phyloP scores from a whole-genome alignment of 2,329 filamentous ascomycete genomes.

The Trichophyton rubrum region DNA sequence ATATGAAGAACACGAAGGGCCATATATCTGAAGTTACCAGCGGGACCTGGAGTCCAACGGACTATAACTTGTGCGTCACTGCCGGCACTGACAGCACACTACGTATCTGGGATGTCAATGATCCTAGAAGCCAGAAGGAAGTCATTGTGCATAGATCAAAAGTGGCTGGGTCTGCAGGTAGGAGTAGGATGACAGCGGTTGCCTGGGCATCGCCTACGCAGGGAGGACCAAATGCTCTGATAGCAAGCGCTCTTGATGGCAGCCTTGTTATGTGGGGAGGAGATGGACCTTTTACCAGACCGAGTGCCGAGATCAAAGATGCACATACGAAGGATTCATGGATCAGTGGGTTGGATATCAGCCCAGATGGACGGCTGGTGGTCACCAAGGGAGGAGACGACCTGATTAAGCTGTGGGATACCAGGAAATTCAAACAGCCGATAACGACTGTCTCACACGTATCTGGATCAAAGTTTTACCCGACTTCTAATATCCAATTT shows the following conservation, averaged over 20 bases:
- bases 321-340: constrained; percentile 75
- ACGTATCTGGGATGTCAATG: constrained; percentile 93
- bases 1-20: constrained; percentile 96
- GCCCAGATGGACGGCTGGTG: constrained; percentile 76
- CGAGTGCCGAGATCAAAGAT: constrained; percentile 67
- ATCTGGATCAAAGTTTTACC: constrained; percentile 72
- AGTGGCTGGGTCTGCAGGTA: constrained; percentile 72
- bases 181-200: constrained; percentile 87
- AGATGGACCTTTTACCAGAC: constrained; percentile 71
- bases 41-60: constrained; percentile 79
- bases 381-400: constrained; percentile 86
- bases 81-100: constrained; percentile 91
- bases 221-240: constrained; percentile 65
- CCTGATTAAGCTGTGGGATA: constrained; percentile 93
- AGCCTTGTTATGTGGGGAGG: constrained; percentile 86
- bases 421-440: constrained; percentile 83
- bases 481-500: constrained; percentile 79
- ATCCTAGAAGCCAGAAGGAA: constrained; percentile 77
- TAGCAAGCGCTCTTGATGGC: constrained; percentile 76
- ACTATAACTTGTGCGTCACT: constrained; percentile 75
- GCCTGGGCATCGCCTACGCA: constrained; percentile 68
- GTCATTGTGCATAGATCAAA: constrained; percentile 93
- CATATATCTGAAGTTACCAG: constrained; percentile 86
- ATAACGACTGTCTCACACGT: constrained; percentile 65
- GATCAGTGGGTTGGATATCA: constrained; percentile 87